Percentiles rank a stretch among this genome's conserved stretches.
Evolutionary conservation across 495 filamentous ascomycete species (phyloP).

Genomic region (Venustampulla echinocandica): DNA sequence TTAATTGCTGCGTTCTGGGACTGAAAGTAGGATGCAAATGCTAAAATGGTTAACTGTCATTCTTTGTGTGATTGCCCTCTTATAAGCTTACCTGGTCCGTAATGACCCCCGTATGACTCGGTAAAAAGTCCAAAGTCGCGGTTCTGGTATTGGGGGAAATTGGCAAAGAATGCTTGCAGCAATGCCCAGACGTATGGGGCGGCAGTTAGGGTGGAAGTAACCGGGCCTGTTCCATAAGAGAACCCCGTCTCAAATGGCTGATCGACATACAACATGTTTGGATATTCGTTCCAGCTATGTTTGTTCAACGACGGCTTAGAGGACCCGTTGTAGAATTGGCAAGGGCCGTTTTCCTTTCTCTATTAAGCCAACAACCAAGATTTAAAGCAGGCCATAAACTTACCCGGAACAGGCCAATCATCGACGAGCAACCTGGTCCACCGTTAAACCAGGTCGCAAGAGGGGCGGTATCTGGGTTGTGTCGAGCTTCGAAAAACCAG

Average conservation of each 20-base stretch:
- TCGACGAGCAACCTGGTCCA: conserved; percentile 49
- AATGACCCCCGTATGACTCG: conserved; percentile 50
- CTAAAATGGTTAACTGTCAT: too few species aligned
- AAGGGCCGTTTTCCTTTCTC: conserved; percentile 53
- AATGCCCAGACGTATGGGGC: conserved; percentile 47
- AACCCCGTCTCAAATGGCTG: conserved; percentile 57
- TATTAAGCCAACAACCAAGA: neutral
- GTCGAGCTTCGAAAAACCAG: conserved; percentile 47
- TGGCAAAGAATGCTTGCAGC: conserved; percentile 45
- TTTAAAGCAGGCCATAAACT: neutral
- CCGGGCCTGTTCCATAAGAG: conserved; percentile 45
- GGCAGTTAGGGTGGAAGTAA: conserved; percentile 41
- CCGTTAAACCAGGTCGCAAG: conserved; percentile 49
- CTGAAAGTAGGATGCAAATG: conserved; percentile 42
- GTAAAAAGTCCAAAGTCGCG: conserved; percentile 48
- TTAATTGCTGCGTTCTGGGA: conserved; percentile 40
- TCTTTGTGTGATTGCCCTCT: too few species aligned
- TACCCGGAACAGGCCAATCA: conserved; percentile 49
- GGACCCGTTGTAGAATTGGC: conserved; percentile 45
- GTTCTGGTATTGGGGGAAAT: conserved; percentile 45
- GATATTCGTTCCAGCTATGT: conserved; percentile 54
- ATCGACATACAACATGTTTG: conserved; percentile 58
- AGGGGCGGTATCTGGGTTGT: conserved; percentile 39
- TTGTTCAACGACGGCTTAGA: conserved; percentile 44
- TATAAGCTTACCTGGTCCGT: conserved; percentile 46